A percentile compares a stretch with the other conserved stretches of the same genome.
phyloP scores from a whole-genome alignment of 306 rosid species.

The Abrus precatorius region DNA sequence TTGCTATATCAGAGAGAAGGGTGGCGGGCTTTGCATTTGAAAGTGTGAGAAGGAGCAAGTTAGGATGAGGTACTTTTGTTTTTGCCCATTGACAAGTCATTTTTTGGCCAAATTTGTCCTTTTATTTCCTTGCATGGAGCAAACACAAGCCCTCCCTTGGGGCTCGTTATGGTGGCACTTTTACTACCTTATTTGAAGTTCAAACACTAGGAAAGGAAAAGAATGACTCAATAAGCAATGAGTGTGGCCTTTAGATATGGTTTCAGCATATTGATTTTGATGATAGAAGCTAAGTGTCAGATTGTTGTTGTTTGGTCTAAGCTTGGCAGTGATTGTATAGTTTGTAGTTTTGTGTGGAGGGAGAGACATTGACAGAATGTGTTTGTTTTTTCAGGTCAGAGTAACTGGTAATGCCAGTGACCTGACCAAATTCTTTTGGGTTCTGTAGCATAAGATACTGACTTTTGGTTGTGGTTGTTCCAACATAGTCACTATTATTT shows the following conservation, averaged over 20 bases:
- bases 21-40: slow-evolving; percentile 96
- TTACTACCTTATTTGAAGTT: slow-evolving; percentile 35
- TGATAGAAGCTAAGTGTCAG: not conserved
- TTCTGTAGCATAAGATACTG: slow-evolving; percentile 48
- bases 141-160: slow-evolving; percentile 50
- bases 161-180: slow-evolving; percentile 43
- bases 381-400: slow-evolving; percentile 37
- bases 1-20: slow-evolving; percentile 40
- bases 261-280: slow-evolving; percentile 30
- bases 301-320: slow-evolving; percentile 39
- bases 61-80: slow-evolving; percentile 24
- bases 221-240: slow-evolving; percentile 13
- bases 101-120: slow-evolving; percentile 48
- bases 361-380: slow-evolving; percentile 48
- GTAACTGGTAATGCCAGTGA: slow-evolving; percentile 42
- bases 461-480: slow-evolving; percentile 47
- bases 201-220: slow-evolving; percentile 37
- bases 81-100: slow-evolving; percentile 64
- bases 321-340: slow-evolving; percentile 2
- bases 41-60: slow-evolving; percentile 46
- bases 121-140: slow-evolving; percentile 35
- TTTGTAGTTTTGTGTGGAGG: slow-evolving; percentile 47
- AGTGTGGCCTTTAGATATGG: not conserved
- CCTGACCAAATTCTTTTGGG: slow-evolving; percentile 47
- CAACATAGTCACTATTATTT: slow-evolving; percentile 12